Evolutionary conservation across 2,329 filamentous ascomycete genomes (phyloP), one percentile per base, ranked within the genome.

Genomic region (Pyricularia pennisetigena): DNA sequence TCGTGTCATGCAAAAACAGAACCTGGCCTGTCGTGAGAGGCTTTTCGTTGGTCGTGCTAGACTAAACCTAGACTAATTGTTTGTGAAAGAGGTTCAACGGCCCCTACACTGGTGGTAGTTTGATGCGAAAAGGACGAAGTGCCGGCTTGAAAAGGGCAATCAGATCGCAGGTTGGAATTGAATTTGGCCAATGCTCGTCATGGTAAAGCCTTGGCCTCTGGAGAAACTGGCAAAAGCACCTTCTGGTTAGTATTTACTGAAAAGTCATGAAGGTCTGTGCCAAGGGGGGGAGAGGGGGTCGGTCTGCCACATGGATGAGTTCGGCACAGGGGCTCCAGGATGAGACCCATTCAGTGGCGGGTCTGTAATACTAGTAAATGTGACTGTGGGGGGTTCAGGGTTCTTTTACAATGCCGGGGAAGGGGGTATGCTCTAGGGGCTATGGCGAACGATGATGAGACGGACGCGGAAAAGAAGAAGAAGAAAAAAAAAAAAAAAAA

Each of bases 121-220:
- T 54, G 54, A 24, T 26, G 57, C 57, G 12, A n/a, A 26, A 61
- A 61, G 57, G 57, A 61, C 54, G 67, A 49, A 65, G 65, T 66
- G 63, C 23, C 54, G 62, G 28, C 71, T 73, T 73, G 68, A 72
- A 74, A 70, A 71, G 67, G 73, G 73, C 69, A 74, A 73, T 68
- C 72, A 75, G 71, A 71, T 74, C 72, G 72, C 68, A 64, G 69
- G 66, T 49, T 61, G 57, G n/a, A 61, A 61, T 61, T 61, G 57
- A 61, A 61, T 24, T 26, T 61, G 57, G 57, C 57, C 24, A 26
- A 26, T 61, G 57, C 57, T 61, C 57, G 57, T 61, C 57, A 61
- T 61, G n/a, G 57, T 6, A 24, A 35, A 24, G n/a, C n/a, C 57
- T 61, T 61, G 57, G 57, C 57, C 24, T 61, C 57, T 61, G 57